Evolutionary conservation across 2,329 filamentous ascomycete genomes (phyloP).

Genomic region (Aspergillus quadricinctus): DNA sequence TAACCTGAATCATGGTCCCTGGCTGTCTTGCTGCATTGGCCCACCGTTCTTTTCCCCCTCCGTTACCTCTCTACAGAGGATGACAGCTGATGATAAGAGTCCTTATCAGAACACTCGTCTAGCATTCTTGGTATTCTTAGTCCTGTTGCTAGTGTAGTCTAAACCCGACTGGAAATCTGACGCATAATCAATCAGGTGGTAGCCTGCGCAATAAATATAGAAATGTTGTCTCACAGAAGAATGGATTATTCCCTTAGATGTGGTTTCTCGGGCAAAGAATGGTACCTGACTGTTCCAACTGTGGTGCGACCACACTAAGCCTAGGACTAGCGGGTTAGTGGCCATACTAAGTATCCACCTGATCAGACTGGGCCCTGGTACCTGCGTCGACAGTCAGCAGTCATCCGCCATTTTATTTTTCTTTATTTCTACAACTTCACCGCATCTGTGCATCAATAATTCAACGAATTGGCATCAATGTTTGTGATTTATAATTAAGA

Average conservation of each 20-base stretch:
- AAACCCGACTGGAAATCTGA: background rate
- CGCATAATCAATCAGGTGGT: background rate
- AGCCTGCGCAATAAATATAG: background rate
- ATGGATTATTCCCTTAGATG: background rate
- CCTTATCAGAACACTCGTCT: background rate
- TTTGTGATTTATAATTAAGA: background rate
- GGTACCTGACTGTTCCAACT: background rate
- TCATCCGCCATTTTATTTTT: background rate
- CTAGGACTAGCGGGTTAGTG: background rate
- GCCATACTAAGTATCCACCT: background rate
- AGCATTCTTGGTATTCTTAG: background rate
- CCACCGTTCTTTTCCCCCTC: background rate
- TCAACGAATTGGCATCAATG: background rate
- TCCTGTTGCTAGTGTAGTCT: background rate
- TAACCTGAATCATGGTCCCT: background rate
- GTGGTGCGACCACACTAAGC: background rate
- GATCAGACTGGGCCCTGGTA: slow-evolving; percentile 4
- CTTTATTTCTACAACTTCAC: background rate
- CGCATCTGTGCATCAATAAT: background rate
- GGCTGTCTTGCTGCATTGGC: background rate
- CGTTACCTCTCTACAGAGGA: background rate
- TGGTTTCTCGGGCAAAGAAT: background rate
- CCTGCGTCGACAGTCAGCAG: slow-evolving; percentile 3
- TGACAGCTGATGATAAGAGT: background rate
- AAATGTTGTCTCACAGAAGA: background rate